Conservation (phyloP, 2,329 filamentous ascomycete species). For the Raffaelea albimanens region DNA sequence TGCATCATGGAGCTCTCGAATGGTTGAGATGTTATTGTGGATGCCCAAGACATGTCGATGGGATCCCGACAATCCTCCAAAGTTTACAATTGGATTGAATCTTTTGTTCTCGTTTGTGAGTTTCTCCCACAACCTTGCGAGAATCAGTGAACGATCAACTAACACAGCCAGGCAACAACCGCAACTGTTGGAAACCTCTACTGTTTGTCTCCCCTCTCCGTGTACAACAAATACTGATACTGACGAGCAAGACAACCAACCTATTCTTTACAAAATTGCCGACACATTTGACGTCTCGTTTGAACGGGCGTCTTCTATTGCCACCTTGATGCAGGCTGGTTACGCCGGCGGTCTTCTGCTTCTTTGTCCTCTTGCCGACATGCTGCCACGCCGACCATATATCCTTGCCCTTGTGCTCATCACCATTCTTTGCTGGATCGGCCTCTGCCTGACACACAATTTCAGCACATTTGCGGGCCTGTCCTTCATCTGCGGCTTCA, state of each 20-base stretch:
- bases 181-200: constrained; percentile 76
- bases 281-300: constrained; percentile 61
- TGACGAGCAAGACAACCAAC: constrained; percentile 52
- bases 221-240: neutral
- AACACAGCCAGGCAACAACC: constrained; percentile 33
- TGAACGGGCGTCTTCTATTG: constrained; percentile 56
- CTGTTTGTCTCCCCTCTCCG: constrained; percentile 9
- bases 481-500: constrained; percentile 65
- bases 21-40: constrained; percentile 3
- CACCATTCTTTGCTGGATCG: constrained; percentile 63
- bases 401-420: constrained; percentile 57
- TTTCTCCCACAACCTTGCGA: neutral
- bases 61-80: constrained; percentile 54
- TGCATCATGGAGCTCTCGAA: too few relatives aligned
- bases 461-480: constrained; percentile 58
- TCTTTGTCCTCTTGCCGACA: constrained; percentile 66
- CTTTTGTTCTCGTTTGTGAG: constrained; percentile 56
- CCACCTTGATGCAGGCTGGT: constrained; percentile 70
- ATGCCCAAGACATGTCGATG: constrained; percentile 57
- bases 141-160: neutral
- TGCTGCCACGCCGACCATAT: constrained; percentile 57
- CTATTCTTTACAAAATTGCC: constrained; percentile 68
- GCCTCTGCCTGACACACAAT: constrained; percentile 57
- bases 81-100: constrained; percentile 60
- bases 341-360: constrained; percentile 68